These are phyloP conservation scores for Penicillium sp. DNA, from an alignment of 2,329 filamentous ascomycete genomes.

Conservation along the genomic window DNA sequence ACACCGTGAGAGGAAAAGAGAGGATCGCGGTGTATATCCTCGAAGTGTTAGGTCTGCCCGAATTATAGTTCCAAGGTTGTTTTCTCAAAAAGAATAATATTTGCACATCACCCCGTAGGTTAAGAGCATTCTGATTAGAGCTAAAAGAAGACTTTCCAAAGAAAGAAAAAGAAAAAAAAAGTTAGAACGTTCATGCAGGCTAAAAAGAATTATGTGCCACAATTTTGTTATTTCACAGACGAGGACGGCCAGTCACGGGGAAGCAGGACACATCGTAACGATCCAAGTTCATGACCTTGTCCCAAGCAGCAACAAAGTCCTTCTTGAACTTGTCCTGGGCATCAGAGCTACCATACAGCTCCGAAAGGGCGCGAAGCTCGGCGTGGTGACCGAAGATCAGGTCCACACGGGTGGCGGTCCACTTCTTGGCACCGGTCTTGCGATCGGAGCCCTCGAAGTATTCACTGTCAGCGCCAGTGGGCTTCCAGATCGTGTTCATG, in stretches of 20 bases:
- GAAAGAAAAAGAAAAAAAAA: not conserved
- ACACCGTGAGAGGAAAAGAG: too few species aligned
- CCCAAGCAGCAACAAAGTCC: constrained; percentile 72
- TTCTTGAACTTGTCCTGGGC: constrained; percentile 64
- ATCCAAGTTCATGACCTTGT: constrained; percentile 74
- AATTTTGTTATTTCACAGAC: constrained; percentile 14
- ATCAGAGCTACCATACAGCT: constrained; percentile 67
- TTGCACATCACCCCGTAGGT: too few species aligned
- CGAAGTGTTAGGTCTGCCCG: too few species aligned
- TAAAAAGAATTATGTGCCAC: not conserved
- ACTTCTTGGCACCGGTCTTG: constrained; percentile 66
- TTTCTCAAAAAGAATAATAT: too few species aligned
- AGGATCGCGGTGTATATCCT: not conserved
- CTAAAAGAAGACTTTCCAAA: not conserved
- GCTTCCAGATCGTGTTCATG: constrained; percentile 65
- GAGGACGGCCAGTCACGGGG: constrained; percentile 17
- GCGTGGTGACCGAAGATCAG: constrained; percentile 73
- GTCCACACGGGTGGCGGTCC: constrained; percentile 68
- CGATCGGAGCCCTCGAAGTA: constrained; percentile 65
- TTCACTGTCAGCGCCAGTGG: constrained; percentile 53
- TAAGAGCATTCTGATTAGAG: not conserved
- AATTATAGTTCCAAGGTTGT: too few species aligned
- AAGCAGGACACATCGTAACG: constrained; percentile 60
- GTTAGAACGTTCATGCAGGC: not conserved
- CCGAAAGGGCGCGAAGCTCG: constrained; percentile 69